Evolutionary conservation across 805 yeast species (phyloP).

Genomic region (Candida michaelii): DNA sequence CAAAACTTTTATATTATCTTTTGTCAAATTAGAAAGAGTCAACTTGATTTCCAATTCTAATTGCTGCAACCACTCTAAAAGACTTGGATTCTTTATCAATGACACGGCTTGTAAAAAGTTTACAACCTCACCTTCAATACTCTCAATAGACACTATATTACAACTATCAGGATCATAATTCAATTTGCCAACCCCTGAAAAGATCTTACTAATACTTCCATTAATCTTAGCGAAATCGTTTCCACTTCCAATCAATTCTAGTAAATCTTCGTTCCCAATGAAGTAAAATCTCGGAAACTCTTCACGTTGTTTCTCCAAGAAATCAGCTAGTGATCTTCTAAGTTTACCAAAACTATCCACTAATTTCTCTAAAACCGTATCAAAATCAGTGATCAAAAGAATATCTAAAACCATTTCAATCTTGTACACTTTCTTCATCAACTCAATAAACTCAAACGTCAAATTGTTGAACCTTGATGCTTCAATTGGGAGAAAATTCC

Average conservation of each 20-base stretch:
- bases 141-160: conserved; percentile 46
- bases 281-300: conserved; percentile 81
- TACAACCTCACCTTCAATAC: conserved; percentile 68
- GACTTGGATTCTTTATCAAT: conserved; percentile 36
- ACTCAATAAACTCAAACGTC: conserved; percentile 57
- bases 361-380: conserved; percentile 46
- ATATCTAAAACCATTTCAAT: conserved; percentile 56
- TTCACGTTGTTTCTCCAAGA: conserved; percentile 76
- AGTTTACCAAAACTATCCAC: conserved; percentile 58
- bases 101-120: conserved; percentile 44
- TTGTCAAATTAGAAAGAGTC: conserved; percentile 43
- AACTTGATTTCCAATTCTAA: conserved; percentile 55
- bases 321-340: conserved; percentile 68
- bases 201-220: conserved; percentile 68
- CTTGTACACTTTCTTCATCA: conserved; percentile 51
- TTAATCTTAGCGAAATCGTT: conserved; percentile 47
- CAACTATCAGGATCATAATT: conserved; percentile 30
- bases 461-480: conserved; percentile 62
- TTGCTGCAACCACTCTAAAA: conserved; percentile 61
- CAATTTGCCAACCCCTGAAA: conserved; percentile 57
- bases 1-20: conserved; percentile 32
- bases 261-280: conserved; percentile 84
- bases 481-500: conserved; percentile 65
- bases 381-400: conserved; percentile 49
- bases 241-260: conserved; percentile 76